These are phyloP conservation scores for Codiaeum variegatum DNA, from an alignment of 441 rosid species.

Conservation along the genomic window DNA sequence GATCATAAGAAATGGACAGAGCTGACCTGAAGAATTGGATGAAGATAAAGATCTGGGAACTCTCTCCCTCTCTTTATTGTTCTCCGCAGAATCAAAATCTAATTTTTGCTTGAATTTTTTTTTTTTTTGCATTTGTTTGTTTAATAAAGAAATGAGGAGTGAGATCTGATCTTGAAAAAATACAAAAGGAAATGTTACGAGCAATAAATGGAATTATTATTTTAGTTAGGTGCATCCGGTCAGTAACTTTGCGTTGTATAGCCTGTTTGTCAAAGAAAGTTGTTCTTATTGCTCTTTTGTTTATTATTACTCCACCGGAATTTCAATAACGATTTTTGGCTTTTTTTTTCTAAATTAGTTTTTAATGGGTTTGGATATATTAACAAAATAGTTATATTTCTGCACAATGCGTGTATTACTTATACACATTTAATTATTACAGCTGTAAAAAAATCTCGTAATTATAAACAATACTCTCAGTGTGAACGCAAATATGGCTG, in stretches of 20 bases:
- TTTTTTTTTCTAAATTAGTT: too few relatives aligned
- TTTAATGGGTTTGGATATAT: too few relatives aligned
- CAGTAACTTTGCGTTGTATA: not conserved
- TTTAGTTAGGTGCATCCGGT: not conserved
- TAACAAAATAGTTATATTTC: too few relatives aligned
- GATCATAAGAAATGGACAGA: not conserved
- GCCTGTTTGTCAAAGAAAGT: not conserved
- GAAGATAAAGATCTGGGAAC: not conserved
- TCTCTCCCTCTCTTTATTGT: not conserved
- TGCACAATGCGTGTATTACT: too few relatives aligned
- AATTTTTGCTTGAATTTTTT: not conserved
- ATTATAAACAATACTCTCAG: too few relatives aligned
- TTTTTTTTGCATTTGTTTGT: not conserved
- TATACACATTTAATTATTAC: too few relatives aligned
- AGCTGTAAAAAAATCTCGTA: too few relatives aligned
- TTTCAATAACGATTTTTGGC: not conserved
- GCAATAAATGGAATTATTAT: not conserved
- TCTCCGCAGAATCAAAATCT: too few relatives aligned
- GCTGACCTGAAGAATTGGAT: conserved; percentile 6
- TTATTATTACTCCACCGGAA: not conserved
- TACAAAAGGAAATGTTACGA: not conserved
- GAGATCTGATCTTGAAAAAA: not conserved
- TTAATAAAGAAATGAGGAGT: not conserved
- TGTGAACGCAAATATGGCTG: too few relatives aligned
- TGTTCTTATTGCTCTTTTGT: not conserved